Evolutionary conservation across 306 rosid species (phyloP).

Genomic region (Sechiopsis laciniata): DNA sequence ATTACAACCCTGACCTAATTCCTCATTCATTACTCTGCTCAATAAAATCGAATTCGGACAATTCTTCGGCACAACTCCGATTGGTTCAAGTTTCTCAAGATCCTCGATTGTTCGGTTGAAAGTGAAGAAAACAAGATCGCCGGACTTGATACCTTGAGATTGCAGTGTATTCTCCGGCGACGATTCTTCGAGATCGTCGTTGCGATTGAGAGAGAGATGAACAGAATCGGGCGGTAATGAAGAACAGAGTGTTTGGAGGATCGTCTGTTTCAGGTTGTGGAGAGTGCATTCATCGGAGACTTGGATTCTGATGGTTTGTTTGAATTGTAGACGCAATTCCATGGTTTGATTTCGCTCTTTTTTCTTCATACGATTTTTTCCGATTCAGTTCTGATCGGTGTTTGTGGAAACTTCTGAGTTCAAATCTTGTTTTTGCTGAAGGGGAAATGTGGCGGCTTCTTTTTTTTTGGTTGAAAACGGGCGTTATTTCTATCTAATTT

Average conservation of each 20-base stretch:
- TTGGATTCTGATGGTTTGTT: constrained; percentile 51
- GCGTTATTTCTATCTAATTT: no score
- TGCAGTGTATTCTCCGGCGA: constrained; percentile 37
- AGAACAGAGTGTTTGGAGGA: constrained; percentile 35
- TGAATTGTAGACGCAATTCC: constrained; percentile 44
- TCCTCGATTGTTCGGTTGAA: background rate
- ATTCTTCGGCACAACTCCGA: background rate
- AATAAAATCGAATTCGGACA: constrained; percentile 39
- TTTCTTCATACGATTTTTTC: background rate
- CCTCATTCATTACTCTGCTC: constrained; percentile 45
- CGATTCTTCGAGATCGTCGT: constrained; percentile 51
- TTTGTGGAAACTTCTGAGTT: background rate
- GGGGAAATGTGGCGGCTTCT: background rate
- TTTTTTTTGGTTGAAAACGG: background rate
- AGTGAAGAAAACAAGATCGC: constrained; percentile 73
- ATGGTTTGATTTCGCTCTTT: constrained; percentile 18
- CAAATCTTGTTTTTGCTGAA: background rate
- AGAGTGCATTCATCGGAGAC: constrained; percentile 45
- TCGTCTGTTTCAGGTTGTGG: constrained; percentile 38
- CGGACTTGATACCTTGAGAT: constrained; percentile 50
- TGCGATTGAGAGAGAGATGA: constrained; percentile 63
- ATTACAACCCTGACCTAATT: constrained; percentile 22
- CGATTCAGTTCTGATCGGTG: background rate
- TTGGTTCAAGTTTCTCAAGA: no score
- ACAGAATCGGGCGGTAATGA: constrained; percentile 35